Percentiles rank a stretch among this genome's conserved stretches.
phyloP scores from a whole-genome alignment of 148 eudicot species.

The Cornus kousa region DNA sequence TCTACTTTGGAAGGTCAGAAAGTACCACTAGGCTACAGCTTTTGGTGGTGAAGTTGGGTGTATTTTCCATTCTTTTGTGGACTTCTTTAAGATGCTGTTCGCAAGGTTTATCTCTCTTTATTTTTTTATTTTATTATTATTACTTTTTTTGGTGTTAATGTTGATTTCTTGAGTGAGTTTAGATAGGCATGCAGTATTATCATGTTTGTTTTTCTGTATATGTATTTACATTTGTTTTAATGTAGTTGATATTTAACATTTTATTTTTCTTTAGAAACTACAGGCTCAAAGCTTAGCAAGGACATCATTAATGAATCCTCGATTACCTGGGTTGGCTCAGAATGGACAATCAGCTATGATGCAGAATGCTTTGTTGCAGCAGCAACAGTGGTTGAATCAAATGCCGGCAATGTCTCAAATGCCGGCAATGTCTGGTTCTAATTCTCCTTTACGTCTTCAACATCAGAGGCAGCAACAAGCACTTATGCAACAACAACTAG shows the following conservation, averaged over 20 bases:
- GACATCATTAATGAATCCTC: slow-evolving; percentile 63
- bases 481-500: slow-evolving; percentile 55
- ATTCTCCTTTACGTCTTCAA: slow-evolving; percentile 75
- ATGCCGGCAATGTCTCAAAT: too few species aligned
- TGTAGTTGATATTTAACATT: slow-evolving; percentile 8
- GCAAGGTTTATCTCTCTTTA: background rate
- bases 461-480: slow-evolving; percentile 59
- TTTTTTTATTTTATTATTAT: background rate
- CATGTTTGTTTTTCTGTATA: background rate
- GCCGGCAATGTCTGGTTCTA: slow-evolving; percentile 63
- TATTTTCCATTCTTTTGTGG: background rate
- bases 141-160: background rate
- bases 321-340: slow-evolving; percentile 68
- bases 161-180: background rate
- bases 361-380: slow-evolving; percentile 59
- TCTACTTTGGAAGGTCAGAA: too few species aligned
- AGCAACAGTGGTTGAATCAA: slow-evolving; percentile 91
- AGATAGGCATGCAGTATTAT: background rate
- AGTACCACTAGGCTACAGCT: too few species aligned
- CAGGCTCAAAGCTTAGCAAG: slow-evolving; percentile 63
- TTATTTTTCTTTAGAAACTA: slow-evolving; percentile 36
- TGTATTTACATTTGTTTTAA: background rate
- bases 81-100: background rate
- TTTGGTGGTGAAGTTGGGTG: too few species aligned
- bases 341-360: slow-evolving; percentile 66